phyloP scores from a whole-genome alignment of 2,329 filamentous ascomycete genomes.

The Epicoccum nigrum region DNA sequence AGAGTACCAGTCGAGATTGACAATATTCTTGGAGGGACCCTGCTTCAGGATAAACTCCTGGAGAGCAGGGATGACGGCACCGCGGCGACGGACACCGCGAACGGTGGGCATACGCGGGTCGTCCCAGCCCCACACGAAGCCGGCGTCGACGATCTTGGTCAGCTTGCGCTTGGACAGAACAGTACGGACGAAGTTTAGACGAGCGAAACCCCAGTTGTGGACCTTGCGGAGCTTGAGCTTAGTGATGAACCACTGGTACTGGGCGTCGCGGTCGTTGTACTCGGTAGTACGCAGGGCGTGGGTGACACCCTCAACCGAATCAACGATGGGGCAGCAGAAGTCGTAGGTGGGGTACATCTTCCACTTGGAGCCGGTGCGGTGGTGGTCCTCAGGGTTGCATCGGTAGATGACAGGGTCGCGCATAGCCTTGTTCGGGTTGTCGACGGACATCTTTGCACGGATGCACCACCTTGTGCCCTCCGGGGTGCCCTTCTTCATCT shows the following conservation, averaged over 20 bases:
- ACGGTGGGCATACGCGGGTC: slow-evolving; percentile 87
- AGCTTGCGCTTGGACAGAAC: slow-evolving; percentile 87
- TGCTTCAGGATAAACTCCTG: slow-evolving; percentile 86
- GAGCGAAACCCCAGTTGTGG: slow-evolving; percentile 83
- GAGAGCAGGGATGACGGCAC: slow-evolving; percentile 78
- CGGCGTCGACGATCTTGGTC: slow-evolving; percentile 78
- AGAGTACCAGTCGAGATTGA: slow-evolving; percentile 80
- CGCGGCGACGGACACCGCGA: slow-evolving; percentile 76
- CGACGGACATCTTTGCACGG: slow-evolving; percentile 88
- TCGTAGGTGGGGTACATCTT: slow-evolving; percentile 90
- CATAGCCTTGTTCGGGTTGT: slow-evolving; percentile 94
- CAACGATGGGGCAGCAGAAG: slow-evolving; percentile 82
- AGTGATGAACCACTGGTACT: slow-evolving; percentile 85
- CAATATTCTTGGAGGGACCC: slow-evolving; percentile 82
- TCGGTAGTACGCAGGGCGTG: slow-evolving; percentile 84
- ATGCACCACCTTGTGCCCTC: slow-evolving; percentile 88
- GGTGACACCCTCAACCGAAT: slow-evolving; percentile 80
- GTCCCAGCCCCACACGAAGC: slow-evolving; percentile 82
- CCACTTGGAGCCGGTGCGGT: slow-evolving; percentile 79
- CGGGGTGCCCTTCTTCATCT: slow-evolving; percentile 87
- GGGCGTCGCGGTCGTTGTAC: slow-evolving; percentile 84
- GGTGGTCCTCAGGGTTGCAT: slow-evolving; percentile 77
- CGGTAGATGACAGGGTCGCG: slow-evolving; percentile 97
- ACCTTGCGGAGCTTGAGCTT: slow-evolving; percentile 76
- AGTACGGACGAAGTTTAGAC: slow-evolving; percentile 83